Base-by-base conservation (phyloP, 169 alveolate species). In the Plasmodium knowlesi region DNA sequence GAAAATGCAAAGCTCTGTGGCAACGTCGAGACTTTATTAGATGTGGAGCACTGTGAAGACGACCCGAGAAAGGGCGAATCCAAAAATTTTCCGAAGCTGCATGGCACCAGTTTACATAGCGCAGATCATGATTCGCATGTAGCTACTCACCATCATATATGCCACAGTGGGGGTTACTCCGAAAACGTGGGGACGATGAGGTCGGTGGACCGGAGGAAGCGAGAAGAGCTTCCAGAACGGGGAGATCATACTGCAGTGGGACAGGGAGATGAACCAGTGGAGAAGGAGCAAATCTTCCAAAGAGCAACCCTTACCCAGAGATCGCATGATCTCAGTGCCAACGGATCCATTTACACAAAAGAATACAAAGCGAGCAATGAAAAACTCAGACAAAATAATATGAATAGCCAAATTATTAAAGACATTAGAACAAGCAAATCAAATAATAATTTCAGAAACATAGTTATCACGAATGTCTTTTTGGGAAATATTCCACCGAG, bases 401-500 rank as follows among this genome's bases (percentile, higher is more conserved):
- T 76, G 22, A 53, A 53, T 43, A 86, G n/a, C 12, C 93, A 86
- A 76, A 74, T 86, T 16, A 37, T 78, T 78, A 73, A 53, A 12
- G 93, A 86, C 16, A 54, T 86, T 2, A 81, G 50, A 80, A 88
- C 46, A 78, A 67, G 50, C 34, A 89, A 89, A 50, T 32, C 57
- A 41, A 81, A 78, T 89, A 34, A 19, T 67, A 89, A 43, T n/a
- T 61, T 81, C 32, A 76, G 89, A 72, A 80, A 70, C 54, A 50
- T 80, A n/a, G 91, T 79, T 43, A 82, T 85, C 57, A 92, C 95
- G 8, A 78, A 92, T 57, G 97, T 96, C n/a, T 96, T 96, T 50
- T 92, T 96, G 37, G 98, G 98, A 14, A 96, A 96, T 43, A 95
- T 96, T 12, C 98, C 98, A 61, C 98, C 98, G 53, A 92, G 92